Evolutionary conservation across 805 yeast species (phyloP), one percentile per base, ranked within the genome.

Genomic region (Komagataella mondaviorum): DNA sequence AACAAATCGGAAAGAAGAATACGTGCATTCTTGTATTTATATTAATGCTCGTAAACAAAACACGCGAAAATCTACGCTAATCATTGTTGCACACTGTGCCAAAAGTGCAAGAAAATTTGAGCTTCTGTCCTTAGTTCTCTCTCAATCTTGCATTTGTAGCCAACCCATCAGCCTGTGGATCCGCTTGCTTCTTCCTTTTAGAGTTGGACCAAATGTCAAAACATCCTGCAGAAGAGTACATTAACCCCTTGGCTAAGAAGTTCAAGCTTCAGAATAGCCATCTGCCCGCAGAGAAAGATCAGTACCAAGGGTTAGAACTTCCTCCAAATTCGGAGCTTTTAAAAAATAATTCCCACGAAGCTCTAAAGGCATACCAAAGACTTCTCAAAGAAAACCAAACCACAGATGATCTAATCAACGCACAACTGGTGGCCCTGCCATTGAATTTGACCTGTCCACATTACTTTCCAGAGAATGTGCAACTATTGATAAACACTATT

Each of bases 351-450:
- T 20, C 48, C 12, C 16, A 43, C 23, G 55, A 51, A 14, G 58
- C 58, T 6, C 39, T 53, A 23, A 51, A 52, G 16, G 50, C 47
- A 20, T 57, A 57, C 45, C 49, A 22, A n/a, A 49, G 49, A 14
- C 46, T 46, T 44, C 18, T 53, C 43, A 44, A 36, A 10, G 45
- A 36, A 47, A 59, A 56, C 36, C 55, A 56, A 20, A 24, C 56
- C 43, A 52, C 55, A 44, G 55, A 57, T 8, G 57, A 57, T 44
- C 52, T 64, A 10, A 59, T 61, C 2, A 62, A 64, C 48, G 80
- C 81, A 0, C 85, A 81, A 58, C 61, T 81, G 45, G 77, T 83
- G 0, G 81, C 85, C 1, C 65, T 82, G 44, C 86, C 87, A 2
- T 63, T 82, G 50, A 73, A 80, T 3, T 61, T 81, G 4, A 71